A percentile compares a stretch with the other conserved stretches of the same genome.
Conservation (phyloP, 2,329 filamentous ascomycete species). For the Venturiaceae sp. region DNA sequence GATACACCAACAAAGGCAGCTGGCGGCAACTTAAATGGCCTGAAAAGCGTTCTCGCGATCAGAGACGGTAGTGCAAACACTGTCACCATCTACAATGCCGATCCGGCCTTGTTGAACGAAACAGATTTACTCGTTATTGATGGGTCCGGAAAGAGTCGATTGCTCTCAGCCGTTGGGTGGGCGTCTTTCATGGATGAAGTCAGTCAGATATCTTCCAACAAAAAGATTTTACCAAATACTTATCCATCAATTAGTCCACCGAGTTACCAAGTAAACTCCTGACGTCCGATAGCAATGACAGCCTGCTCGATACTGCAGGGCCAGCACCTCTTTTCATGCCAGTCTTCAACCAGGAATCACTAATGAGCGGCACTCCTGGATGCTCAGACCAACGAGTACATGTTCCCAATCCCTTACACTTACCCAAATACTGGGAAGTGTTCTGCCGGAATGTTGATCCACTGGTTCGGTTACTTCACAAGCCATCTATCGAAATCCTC, state of each 20-base stretch:
- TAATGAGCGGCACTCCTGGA: background rate
- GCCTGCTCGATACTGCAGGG: background rate
- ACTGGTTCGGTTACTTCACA: background rate
- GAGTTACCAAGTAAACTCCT: background rate
- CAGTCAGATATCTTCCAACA: background rate
- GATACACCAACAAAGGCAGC: background rate
- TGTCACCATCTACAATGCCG: background rate
- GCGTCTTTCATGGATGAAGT: background rate
- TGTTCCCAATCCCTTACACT: background rate
- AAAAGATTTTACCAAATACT: no score
- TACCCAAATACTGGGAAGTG: background rate
- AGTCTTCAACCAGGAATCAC: background rate
- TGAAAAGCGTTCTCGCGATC: background rate
- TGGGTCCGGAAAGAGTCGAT: background rate
- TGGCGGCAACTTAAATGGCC: background rate
- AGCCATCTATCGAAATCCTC: background rate
- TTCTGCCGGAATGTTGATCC: slow-evolving; percentile 1
- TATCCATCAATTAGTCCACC: background rate
- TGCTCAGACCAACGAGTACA: background rate
- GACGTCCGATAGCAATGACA: background rate
- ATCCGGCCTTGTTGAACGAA: background rate
- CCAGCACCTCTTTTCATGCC: background rate
- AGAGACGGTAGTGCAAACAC: background rate
- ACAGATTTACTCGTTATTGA: background rate
- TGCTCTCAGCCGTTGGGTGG: background rate